Evolutionary conservation across 164 flowering plant species (phyloP).

Genomic region (Stephania yunnanensis): DNA sequence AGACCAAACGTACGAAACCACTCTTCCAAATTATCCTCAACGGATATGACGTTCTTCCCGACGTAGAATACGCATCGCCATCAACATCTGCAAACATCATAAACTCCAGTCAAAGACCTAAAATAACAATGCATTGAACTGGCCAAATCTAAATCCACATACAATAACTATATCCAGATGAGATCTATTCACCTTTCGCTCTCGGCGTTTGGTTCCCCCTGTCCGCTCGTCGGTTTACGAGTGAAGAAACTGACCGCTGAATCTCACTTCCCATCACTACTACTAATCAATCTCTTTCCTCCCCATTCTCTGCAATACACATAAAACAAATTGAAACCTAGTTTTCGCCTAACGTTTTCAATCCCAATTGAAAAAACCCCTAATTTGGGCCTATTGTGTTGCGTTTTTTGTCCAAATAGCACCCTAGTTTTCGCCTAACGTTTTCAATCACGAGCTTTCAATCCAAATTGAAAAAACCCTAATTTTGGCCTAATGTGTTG

Average conservation of each 20-base stretch:
- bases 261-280: slow-evolving; percentile 39
- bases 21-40: slow-evolving; percentile 65
- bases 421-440: no score
- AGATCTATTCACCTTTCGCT: slow-evolving; percentile 30
- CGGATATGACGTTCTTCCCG: slow-evolving; percentile 32
- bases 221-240: slow-evolving; percentile 41
- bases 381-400: no score
- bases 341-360: no score
- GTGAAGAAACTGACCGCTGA: slow-evolving; percentile 28
- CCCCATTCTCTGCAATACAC: not conserved
- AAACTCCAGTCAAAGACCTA: not conserved
- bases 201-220: slow-evolving; percentile 21
- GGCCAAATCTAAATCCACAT: not conserved
- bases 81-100: slow-evolving; percentile 35
- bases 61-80: slow-evolving; percentile 31
- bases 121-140: not conserved
- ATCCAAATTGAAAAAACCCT: no score
- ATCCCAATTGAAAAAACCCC: no score
- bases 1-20: slow-evolving; percentile 71
- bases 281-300: not conserved
- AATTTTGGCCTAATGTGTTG: no score
- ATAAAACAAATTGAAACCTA: not conserved
- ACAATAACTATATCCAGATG: not conserved
- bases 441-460: no score
- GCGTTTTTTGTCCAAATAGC: no score